Evolutionary conservation across 345 rosid genomes (phyloP).

Genomic region (Citrus australasica): DNA sequence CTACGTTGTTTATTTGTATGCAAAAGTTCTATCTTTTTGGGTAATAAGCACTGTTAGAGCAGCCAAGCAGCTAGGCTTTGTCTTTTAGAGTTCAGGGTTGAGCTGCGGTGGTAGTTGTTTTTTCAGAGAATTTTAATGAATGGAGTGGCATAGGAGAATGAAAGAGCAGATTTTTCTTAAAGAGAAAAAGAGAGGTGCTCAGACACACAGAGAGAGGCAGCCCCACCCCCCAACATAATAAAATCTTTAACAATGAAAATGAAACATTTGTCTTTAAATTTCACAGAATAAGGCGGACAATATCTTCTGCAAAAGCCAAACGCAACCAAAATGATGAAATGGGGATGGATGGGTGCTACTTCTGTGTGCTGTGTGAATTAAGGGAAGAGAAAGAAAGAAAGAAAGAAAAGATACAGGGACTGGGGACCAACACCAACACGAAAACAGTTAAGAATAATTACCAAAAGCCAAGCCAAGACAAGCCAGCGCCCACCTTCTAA

Average conservation of each 20-base stretch:
- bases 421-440: not conserved
- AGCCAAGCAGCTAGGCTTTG: not conserved
- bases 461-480: not conserved
- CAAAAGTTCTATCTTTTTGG: not conserved
- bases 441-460: not conserved
- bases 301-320: slow-evolving; percentile 30
- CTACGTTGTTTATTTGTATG: not conserved
- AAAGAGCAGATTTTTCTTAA: slow-evolving; percentile 10
- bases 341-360: not conserved
- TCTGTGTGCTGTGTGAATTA: too few relatives aligned
- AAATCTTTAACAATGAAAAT: slow-evolving; percentile 10
- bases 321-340: slow-evolving; percentile 25
- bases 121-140: slow-evolving; percentile 10
- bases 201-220: not conserved
- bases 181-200: slow-evolving; percentile 17
- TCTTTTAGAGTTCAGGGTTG: not conserved
- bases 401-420: slow-evolving; percentile 11
- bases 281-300: slow-evolving; percentile 35
- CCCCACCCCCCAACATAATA: slow-evolving; percentile 11
- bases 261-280: slow-evolving; percentile 15
- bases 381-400: too few relatives aligned
- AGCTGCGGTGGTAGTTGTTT: not conserved
- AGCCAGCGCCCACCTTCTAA: slow-evolving; percentile 17
- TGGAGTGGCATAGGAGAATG: slow-evolving; percentile 17
- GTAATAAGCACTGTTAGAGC: too few relatives aligned